Conservation (phyloP, 208 protist genomes). For the Strigomonas culicis region DNA sequence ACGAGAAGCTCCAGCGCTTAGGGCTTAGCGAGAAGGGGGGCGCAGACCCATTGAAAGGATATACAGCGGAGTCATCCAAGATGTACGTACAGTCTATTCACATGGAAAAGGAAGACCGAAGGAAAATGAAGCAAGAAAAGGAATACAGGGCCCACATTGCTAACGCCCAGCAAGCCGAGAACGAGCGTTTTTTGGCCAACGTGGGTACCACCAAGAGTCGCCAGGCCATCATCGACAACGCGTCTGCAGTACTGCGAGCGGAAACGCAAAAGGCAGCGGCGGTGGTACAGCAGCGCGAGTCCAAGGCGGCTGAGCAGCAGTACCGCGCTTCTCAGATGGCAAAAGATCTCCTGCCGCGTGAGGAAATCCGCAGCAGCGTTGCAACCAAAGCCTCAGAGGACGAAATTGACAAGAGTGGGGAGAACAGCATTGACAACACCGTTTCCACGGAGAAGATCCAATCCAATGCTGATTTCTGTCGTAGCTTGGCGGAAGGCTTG, state of each 20-base stretch:
- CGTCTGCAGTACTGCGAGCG: slow-evolving; percentile 26
- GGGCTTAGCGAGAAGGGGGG: slow-evolving; percentile 35
- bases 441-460: neutral
- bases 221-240: slow-evolving; percentile 30
- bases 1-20: slow-evolving; percentile 69
- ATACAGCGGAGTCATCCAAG: slow-evolving; percentile 10
- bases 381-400: neutral
- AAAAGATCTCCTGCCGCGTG: neutral
- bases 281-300: neutral
- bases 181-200: slow-evolving; percentile 20
- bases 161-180: slow-evolving; percentile 39
- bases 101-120: slow-evolving; percentile 44
- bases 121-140: slow-evolving; percentile 51
- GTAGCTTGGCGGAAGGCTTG: slow-evolving; percentile 37
- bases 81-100: slow-evolving; percentile 58
- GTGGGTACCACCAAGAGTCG: slow-evolving; percentile 13
- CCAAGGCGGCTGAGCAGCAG: neutral
- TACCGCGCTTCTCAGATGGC: neutral
- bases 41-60: slow-evolving; percentile 7
- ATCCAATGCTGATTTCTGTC: slow-evolving; percentile 29
- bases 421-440: slow-evolving; percentile 9
- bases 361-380: neutral
- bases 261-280: slow-evolving; percentile 21
- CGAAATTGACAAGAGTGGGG: slow-evolving; percentile 2
- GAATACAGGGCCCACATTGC: slow-evolving; percentile 45